These are phyloP conservation scores for Fusarium denticulatum DNA, from an alignment of 2,329 filamentous ascomycete genomes.

Conservation along the genomic window DNA sequence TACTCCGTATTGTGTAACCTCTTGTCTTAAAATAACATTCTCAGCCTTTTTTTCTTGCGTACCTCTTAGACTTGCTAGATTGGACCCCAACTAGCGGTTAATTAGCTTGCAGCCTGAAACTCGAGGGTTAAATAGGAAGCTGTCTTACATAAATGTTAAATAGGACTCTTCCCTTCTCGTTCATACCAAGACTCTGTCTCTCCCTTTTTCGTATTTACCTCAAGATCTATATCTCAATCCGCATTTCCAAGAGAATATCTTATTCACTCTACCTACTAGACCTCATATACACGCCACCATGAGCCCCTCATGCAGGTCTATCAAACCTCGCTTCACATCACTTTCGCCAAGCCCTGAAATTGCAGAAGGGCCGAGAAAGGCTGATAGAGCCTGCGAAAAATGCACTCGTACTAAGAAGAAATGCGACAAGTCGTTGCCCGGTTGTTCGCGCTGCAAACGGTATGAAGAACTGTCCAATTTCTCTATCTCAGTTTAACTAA, in stretches of 20 bases:
- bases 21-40: neutral
- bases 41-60: neutral
- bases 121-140: neutral
- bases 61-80: neutral
- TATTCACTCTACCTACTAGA: too few relatives aligned
- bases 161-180: neutral
- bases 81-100: neutral
- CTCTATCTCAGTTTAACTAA: too few relatives aligned
- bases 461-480: too few relatives aligned
- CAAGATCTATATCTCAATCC: too few relatives aligned
- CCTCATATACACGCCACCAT: neutral
- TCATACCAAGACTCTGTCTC: neutral
- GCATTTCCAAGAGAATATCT: too few relatives aligned
- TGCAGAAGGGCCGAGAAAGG: slow-evolving; percentile 41
- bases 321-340: slow-evolving; percentile 32
- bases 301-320: slow-evolving; percentile 16
- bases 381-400: slow-evolving; percentile 49
- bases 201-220: too few relatives aligned
- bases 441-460: slow-evolving; percentile 49
- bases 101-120: neutral
- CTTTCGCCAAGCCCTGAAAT: slow-evolving; percentile 37
- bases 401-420: slow-evolving; percentile 51
- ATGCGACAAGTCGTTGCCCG: slow-evolving; percentile 48
- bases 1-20: neutral
- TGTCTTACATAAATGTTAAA: neutral